Evolutionary conservation across 768 basidiomycete species (phyloP).

Genomic region (Agrocybe praecox): DNA sequence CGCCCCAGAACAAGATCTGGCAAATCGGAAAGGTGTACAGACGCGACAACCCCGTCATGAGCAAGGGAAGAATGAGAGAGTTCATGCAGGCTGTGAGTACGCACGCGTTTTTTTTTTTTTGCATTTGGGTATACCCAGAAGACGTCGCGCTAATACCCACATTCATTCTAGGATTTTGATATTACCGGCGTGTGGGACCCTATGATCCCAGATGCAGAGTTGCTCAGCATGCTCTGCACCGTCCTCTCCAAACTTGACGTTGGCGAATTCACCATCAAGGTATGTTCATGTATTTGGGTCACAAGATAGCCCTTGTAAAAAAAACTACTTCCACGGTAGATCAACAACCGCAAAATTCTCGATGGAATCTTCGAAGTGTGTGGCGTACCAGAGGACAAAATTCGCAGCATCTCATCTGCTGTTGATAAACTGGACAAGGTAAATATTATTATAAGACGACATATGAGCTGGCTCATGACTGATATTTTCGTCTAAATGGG

Average conservation of each 20-base stretch:
- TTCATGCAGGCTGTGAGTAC: constrained; percentile 93
- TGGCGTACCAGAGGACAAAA: constrained; percentile 90
- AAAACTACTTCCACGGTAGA: constrained; percentile 39
- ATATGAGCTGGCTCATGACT: background rate
- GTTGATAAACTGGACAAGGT: constrained; percentile 99
- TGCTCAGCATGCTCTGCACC: constrained; percentile 81
- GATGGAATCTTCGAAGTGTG: constrained; percentile 98
- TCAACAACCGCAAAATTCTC: constrained; percentile 96
- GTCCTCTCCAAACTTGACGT: constrained; percentile 83
- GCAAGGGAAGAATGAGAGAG: constrained; percentile 97
- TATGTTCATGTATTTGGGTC: constrained; percentile 21
- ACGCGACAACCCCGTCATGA: constrained; percentile 95
- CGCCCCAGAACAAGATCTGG: constrained; percentile 82
- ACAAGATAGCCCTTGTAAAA: background rate
- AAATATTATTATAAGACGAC: background rate
- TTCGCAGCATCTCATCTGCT: constrained; percentile 90
- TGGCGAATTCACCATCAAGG: constrained; percentile 95
- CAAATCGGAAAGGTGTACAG: constrained; percentile 99
- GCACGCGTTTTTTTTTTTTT: constrained; percentile 12
- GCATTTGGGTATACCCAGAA: background rate
- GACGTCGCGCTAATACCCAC: background rate
- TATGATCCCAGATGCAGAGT: constrained; percentile 97
- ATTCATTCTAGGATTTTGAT: constrained; percentile 79
- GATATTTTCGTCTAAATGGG: constrained; percentile 1
- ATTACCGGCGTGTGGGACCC: constrained; percentile 91